Conservation (phyloP, 176 grass and related monocot species). For the Carex myosuroides region DNA sequence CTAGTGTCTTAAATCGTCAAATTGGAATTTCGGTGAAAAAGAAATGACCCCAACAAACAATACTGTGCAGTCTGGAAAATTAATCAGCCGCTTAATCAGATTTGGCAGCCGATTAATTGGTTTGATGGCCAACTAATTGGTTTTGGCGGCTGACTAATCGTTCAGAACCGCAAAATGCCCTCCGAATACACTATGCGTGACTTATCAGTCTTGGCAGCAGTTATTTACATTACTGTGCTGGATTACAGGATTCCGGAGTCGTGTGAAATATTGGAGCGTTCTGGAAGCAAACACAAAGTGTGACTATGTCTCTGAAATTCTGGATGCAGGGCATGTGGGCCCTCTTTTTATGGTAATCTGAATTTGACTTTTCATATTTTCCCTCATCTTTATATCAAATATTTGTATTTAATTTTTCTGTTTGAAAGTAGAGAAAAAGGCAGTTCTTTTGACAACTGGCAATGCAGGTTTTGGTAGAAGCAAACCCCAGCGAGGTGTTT, state of each 20-base stretch:
- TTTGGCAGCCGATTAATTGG: too few species aligned
- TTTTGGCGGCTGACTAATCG: too few species aligned
- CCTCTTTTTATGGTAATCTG: constrained; percentile 78
- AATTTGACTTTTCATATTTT: background rate
- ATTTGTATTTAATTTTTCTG: background rate
- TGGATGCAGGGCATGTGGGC: constrained; percentile 56
- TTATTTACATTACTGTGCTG: background rate
- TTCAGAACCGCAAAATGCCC: too few species aligned
- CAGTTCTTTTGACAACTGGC: constrained; percentile 17
- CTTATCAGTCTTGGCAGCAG: too few species aligned
- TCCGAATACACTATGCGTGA: too few species aligned
- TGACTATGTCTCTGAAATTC: constrained; percentile 70
- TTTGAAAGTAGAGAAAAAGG: background rate
- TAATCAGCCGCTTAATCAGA: too few species aligned
- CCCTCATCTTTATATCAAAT: constrained; percentile 26
- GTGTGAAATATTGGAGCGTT: constrained; percentile 63
- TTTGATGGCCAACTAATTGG: too few species aligned
- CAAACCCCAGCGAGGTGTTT: constrained; percentile 61
- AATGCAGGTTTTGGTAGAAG: constrained; percentile 71
- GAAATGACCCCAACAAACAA: too few species aligned
- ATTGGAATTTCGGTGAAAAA: too few species aligned
- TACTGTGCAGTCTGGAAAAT: too few species aligned
- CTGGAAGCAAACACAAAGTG: constrained; percentile 53
- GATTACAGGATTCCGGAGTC: constrained; percentile 71
- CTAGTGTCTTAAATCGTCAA: too few species aligned